Evolutionary conservation across 441 rosid genomes (phyloP).

Genomic region (Daphne laureola): DNA sequence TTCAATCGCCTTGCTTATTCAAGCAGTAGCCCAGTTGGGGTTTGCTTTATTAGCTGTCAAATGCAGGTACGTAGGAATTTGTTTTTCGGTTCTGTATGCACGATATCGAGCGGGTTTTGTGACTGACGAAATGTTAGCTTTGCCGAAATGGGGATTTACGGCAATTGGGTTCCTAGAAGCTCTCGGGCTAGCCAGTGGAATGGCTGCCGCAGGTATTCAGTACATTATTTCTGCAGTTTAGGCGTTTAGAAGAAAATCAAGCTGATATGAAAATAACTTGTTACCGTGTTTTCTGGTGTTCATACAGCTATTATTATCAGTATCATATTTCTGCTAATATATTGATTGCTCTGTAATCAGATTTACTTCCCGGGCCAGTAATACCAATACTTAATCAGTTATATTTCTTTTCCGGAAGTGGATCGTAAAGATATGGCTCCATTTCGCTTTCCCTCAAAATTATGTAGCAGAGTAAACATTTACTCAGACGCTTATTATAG

Average conservation of each 20-base stretch:
- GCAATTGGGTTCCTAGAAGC: constrained; percentile 72
- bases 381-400: constrained; percentile 84
- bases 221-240: no score
- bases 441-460: no score
- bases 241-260: no score
- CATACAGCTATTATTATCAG: no score
- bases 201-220: constrained; percentile 73
- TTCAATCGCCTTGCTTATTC: background rate
- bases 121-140: constrained; percentile 54
- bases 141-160: constrained; percentile 63
- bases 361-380: constrained; percentile 90
- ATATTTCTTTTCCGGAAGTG: background rate
- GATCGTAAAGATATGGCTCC: no score
- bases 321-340: background rate
- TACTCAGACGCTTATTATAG: no score
- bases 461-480: no score
- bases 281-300: no score
- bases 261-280: no score
- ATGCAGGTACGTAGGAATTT: constrained; percentile 58
- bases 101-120: constrained; percentile 64
- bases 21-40: no score
- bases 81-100: constrained; percentile 46
- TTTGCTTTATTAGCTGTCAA: background rate
- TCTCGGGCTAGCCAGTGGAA: constrained; percentile 70
- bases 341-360: constrained; percentile 29